Base-by-base conservation (phyloP, 441 rosid species). In the Flueggea neowawraea region DNA sequence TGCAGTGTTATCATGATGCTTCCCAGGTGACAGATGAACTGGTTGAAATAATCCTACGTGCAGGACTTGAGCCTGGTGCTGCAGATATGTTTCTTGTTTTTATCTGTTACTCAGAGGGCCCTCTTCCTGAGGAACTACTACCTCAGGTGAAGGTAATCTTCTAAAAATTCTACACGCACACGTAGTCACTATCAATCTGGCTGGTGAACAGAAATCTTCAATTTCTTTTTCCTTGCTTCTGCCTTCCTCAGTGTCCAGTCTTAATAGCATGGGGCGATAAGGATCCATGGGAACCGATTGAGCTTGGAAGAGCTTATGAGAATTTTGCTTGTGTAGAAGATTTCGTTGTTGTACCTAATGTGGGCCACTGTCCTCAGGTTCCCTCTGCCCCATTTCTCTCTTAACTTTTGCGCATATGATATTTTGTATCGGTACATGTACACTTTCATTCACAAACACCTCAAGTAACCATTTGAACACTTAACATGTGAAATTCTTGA, bases 241-340 rank as follows among this genome's bases (percentile, higher is more conserved):
- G 17, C 16, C 4, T 73, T 45, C 69, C 58, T 55, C 54, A 90
- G 93, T 93, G 98, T 50, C 97, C 95, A 55, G 93, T 93, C 64
- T 61, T 90, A 72, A 72, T 93, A 74, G 97, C 80, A 14, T 93
- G 98, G 96, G 98, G 97, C 52, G 97, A 90, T 73, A 87, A 90
- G 86, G 98, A 93, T 73, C 97, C 97, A n/a, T 90, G 97, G 97
- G 97, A 93, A 64, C 92, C 89, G n/a, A 80, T 93, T n/a, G 83
- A 90, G 33, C 96, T 88, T 13, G 97, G 98, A 67, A 74, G 85
- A 78, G 86, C 64, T 8, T 88, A 84, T 48, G 70, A 69, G 58
- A 71, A 82, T 50, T 93, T 86, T 45, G 85, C 80, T 66, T 31
- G 82, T 3, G 95, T 90, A 0, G 90, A 88, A 72, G 97, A 93